phyloP scores from a whole-genome alignment of 768 basidiomycete species.

The Paxillus ammoniavirescens region DNA sequence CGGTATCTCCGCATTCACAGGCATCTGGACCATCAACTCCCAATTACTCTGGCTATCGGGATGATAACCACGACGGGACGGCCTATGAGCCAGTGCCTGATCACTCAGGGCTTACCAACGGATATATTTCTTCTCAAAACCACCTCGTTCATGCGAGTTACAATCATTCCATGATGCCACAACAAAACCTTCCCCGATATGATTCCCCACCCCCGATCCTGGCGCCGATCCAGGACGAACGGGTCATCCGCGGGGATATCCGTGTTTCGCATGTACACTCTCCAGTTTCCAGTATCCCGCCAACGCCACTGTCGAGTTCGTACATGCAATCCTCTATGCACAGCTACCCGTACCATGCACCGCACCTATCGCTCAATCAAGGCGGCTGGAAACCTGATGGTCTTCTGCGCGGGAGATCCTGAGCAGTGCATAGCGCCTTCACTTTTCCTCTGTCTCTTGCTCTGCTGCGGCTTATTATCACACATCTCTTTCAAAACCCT shows the following conservation, averaged over 20 bases:
- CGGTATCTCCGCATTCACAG: constrained; percentile 38
- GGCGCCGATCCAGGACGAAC: constrained; percentile 51
- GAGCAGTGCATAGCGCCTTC: constrained; percentile 1
- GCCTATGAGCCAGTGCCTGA: constrained; percentile 37
- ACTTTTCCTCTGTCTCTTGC: not conserved
- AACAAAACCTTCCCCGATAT: constrained; percentile 34
- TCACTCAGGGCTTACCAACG: constrained; percentile 28
- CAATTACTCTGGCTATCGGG: constrained; percentile 45
- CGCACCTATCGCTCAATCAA: constrained; percentile 36
- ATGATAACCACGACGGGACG: constrained; percentile 38
- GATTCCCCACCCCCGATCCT: constrained; percentile 54
- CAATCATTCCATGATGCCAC: constrained; percentile 18
- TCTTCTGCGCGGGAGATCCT: constrained; percentile 37
- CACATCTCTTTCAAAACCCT: constrained; percentile 4
- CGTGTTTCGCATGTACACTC: constrained; percentile 31
- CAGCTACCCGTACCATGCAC: constrained; percentile 42
- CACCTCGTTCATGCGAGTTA: constrained; percentile 28
- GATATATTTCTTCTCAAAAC: constrained; percentile 32
- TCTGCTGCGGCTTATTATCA: constrained; percentile 1
- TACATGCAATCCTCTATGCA: constrained; percentile 42
- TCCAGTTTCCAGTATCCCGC: constrained; percentile 30
- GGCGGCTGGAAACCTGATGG: constrained; percentile 48
- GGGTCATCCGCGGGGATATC: constrained; percentile 31
- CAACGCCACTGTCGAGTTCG: constrained; percentile 30
- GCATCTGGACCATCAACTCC: constrained; percentile 32